Evolutionary conservation across 1,284 basidiomycete genomes (phyloP).

Genomic region (Melampsora larici-populina): DNA sequence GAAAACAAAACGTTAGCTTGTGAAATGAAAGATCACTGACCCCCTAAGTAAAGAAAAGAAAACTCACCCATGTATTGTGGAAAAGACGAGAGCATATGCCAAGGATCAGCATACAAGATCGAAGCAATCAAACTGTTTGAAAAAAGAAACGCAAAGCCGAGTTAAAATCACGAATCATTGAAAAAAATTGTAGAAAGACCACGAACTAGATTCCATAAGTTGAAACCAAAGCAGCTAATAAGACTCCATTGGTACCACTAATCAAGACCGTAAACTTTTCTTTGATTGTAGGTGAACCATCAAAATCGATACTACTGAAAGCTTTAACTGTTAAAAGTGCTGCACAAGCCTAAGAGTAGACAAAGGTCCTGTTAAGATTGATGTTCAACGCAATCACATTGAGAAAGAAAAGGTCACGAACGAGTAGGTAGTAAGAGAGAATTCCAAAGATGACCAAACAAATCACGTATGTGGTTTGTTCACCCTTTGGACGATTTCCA

Average conservation of each 20-base stretch:
- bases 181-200: too few relatives aligned
- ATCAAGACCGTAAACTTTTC: constrained; percentile 61
- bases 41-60: neutral
- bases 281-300: constrained; percentile 26
- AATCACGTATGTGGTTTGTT: constrained; percentile 72
- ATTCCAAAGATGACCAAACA: constrained; percentile 66
- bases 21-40: neutral
- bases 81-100: constrained; percentile 98
- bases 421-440: constrained; percentile 51
- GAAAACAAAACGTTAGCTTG: neutral
- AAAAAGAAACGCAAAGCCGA: constrained; percentile 51
- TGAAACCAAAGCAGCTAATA: constrained; percentile 81
- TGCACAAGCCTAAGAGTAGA: constrained; percentile 23
- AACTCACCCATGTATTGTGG: constrained; percentile 69
- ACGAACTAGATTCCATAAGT: constrained; percentile 65
- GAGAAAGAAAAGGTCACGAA: constrained; percentile 43
- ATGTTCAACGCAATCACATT: constrained; percentile 12
- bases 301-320: constrained; percentile 21
- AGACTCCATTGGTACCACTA: constrained; percentile 70
- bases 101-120: constrained; percentile 90
- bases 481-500: constrained; percentile 93
- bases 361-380: neutral
- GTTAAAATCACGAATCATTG: neutral
- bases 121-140: constrained; percentile 64
- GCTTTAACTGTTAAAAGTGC: constrained; percentile 31